Evolutionary conservation across 2,329 filamentous ascomycete genomes (phyloP).

Genomic region (Zasmidium cellare): DNA sequence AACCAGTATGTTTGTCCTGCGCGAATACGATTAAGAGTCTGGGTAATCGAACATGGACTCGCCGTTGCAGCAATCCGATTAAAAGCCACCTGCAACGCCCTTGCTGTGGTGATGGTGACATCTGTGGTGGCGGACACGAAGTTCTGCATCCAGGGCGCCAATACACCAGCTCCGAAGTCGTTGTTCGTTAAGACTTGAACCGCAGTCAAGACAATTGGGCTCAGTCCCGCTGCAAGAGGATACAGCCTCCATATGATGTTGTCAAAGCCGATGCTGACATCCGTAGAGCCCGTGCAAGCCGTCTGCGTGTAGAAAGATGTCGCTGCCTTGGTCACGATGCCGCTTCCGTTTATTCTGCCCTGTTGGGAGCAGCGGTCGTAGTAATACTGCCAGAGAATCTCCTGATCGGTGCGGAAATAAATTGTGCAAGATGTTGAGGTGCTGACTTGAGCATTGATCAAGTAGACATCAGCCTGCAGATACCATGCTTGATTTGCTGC

Average conservation of each 20-base stretch:
- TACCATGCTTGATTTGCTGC: conserved; percentile 1
- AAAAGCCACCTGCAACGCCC: not conserved
- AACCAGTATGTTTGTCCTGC: not conserved
- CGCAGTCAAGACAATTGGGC: not conserved
- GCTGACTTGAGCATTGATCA: conserved; percentile 3
- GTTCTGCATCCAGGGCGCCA: not conserved
- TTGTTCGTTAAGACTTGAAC: not conserved
- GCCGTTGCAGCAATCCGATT: not conserved
- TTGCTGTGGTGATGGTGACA: not conserved
- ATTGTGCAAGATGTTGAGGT: conserved; percentile 2
- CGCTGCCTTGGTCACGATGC: not conserved
- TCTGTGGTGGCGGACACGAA: not conserved
- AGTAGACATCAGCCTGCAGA: conserved; percentile 2
- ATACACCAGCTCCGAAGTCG: not conserved
- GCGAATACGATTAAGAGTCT: not conserved
- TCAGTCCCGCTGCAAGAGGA: not conserved
- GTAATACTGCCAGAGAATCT: not conserved
- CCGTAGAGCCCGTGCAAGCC: conserved; percentile 1
- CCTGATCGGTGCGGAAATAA: conserved; percentile 6
- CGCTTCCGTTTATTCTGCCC: conserved; percentile 1
- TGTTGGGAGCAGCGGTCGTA: conserved; percentile 1
- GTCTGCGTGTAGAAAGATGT: conserved; percentile 1
- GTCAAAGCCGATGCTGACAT: conserved; percentile 2
- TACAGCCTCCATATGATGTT: conserved; percentile 2
- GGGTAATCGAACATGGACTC: not conserved